These are phyloP conservation scores for Mallotus japonicus DNA, from an alignment of 441 rosid species.

Conservation along the genomic window DNA sequence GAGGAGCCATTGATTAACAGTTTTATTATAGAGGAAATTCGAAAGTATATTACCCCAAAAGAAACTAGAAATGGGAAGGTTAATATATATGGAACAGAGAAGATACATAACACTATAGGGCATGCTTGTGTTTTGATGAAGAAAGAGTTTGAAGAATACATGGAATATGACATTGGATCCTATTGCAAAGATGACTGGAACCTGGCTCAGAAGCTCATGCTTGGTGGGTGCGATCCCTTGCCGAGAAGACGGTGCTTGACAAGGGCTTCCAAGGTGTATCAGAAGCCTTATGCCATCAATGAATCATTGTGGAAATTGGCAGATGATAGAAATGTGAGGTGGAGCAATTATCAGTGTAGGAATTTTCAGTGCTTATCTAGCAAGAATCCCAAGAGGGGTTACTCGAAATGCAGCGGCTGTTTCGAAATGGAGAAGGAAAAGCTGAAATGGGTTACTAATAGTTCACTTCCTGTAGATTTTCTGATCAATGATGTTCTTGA, in stretches of 20 bases:
- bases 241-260: slow-evolving; percentile 80
- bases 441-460: slow-evolving; percentile 60
- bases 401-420: slow-evolving; percentile 70
- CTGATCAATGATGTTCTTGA: slow-evolving; percentile 54
- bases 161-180: slow-evolving; percentile 86
- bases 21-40: slow-evolving; percentile 65
- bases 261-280: slow-evolving; percentile 75
- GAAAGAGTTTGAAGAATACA: slow-evolving; percentile 69
- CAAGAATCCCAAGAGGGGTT: slow-evolving; percentile 66
- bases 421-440: slow-evolving; percentile 89
- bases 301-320: slow-evolving; percentile 85
- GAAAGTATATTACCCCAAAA: slow-evolving; percentile 71
- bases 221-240: slow-evolving; percentile 75
- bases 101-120: slow-evolving; percentile 64
- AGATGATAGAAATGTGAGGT: slow-evolving; percentile 73
- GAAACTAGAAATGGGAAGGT: slow-evolving; percentile 53
- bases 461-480: slow-evolving; percentile 49
- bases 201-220: slow-evolving; percentile 70
- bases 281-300: slow-evolving; percentile 68
- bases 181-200: slow-evolving; percentile 85
- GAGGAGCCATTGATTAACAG: slow-evolving; percentile 71
- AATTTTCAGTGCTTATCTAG: slow-evolving; percentile 61
- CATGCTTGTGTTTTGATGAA: slow-evolving; percentile 73
- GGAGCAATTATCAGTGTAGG: slow-evolving; percentile 80
- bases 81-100: slow-evolving; percentile 69